These are phyloP conservation scores for Medicago ruthenica DNA, from an alignment of 306 rosid genomes.

Conservation along the genomic window DNA sequence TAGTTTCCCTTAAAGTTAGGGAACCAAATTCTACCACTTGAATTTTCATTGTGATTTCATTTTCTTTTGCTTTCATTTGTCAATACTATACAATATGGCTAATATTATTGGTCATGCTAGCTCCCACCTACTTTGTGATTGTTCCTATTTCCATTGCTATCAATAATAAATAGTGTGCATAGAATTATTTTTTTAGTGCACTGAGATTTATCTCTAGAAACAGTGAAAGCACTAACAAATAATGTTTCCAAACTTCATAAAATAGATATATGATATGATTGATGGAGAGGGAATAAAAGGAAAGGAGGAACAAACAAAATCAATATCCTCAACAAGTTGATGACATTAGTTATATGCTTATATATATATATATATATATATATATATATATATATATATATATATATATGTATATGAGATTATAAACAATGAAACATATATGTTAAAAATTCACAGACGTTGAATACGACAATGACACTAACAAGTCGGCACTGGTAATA, in stretches of 20 bases:
- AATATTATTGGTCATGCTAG: conserved; percentile 45
- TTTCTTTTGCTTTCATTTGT: conserved; percentile 52
- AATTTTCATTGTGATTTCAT: conserved; percentile 34
- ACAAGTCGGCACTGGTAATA: too few species aligned
- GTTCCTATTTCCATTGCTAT: conserved; percentile 19
- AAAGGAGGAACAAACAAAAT: too few species aligned
- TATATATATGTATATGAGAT: too few species aligned
- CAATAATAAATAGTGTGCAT: conserved; percentile 8
- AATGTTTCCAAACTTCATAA: conserved; percentile 48
- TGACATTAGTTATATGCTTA: neutral
- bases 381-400: too few species aligned
- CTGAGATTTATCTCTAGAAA: conserved; percentile 17
- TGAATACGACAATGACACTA: too few species aligned
- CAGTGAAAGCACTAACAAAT: conserved; percentile 36
- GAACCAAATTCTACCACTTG: conserved; percentile 54
- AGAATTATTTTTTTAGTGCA: neutral
- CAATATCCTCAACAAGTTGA: neutral
- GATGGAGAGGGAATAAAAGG: conserved; percentile 30
- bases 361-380: too few species aligned
- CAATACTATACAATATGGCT: conserved; percentile 39
- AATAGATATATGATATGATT: conserved; percentile 24
- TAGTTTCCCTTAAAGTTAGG: conserved; percentile 62
- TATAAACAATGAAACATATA: neutral
- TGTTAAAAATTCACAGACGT: too few species aligned
- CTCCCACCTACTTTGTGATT: conserved; percentile 44